These are phyloP conservation scores for Solanum raphanifolium DNA, from an alignment of 257 asterid species.

Conservation along the genomic window DNA sequence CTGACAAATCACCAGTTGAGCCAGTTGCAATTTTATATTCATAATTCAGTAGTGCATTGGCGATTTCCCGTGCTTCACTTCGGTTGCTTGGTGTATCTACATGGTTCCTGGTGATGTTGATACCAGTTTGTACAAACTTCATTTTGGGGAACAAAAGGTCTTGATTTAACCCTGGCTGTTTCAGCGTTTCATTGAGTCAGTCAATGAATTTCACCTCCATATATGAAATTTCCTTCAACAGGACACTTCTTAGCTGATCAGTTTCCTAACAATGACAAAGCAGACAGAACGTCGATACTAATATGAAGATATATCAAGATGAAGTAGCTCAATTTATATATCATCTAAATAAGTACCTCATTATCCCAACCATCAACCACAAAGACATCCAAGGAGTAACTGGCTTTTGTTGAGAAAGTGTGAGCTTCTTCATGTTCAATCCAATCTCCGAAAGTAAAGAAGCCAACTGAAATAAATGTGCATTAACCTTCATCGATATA, in stretches of 20 bases:
- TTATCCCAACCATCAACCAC: constrained; percentile 72
- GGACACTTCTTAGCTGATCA: constrained; percentile 36
- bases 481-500: neutral
- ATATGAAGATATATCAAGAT: neutral
- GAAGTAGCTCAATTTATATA: neutral
- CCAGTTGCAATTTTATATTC: constrained; percentile 54
- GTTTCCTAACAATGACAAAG: constrained; percentile 37
- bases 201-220: constrained; percentile 44
- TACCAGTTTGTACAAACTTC: constrained; percentile 16
- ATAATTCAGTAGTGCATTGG: constrained; percentile 39
- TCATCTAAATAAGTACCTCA: constrained; percentile 33
- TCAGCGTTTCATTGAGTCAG: constrained; percentile 17
- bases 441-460: constrained; percentile 75
- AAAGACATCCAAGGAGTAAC: constrained; percentile 84
- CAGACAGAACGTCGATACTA: neutral
- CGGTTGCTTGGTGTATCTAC: constrained; percentile 42
- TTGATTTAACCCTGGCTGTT: constrained; percentile 22
- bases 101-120: constrained; percentile 16
- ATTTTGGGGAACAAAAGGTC: constrained; percentile 15
- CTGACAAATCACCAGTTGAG: constrained; percentile 60
- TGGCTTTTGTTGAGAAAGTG: constrained; percentile 81
- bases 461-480: constrained; percentile 43
- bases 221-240: constrained; percentile 48
- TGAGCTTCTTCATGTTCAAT: constrained; percentile 96
- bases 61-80: constrained; percentile 77